Conservation (phyloP, 2,329 filamentous ascomycete genomes). For the Talaromyces sp. region DNA sequence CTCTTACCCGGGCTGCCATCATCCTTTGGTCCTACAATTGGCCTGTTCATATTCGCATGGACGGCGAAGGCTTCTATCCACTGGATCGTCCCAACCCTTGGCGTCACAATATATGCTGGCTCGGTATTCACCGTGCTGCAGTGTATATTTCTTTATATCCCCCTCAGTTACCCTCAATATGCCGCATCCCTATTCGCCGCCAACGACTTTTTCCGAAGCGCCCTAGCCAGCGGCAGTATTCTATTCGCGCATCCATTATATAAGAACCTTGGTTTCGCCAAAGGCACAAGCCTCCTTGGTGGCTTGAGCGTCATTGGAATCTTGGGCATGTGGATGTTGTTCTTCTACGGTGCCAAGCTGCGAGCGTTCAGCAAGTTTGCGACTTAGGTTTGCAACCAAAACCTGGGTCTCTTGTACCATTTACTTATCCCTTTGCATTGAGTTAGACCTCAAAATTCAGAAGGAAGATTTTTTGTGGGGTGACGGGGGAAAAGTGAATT, state of each 20-base stretch:
- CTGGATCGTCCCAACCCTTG: constrained; percentile 34
- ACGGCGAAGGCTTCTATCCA: constrained; percentile 17
- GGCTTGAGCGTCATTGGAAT: constrained; percentile 33
- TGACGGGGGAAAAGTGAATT: too few species aligned
- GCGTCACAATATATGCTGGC: constrained; percentile 29
- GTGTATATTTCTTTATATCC: constrained; percentile 38
- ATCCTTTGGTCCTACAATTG: constrained; percentile 50
- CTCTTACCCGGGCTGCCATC: constrained; percentile 51
- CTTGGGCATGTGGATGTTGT: constrained; percentile 29
- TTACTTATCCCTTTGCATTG: too few species aligned
- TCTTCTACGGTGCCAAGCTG: constrained; percentile 24
- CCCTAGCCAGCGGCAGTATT: constrained; percentile 25
- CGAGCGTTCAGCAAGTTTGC: constrained; percentile 29
- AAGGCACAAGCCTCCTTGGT: constrained; percentile 29
- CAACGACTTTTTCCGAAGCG: constrained; percentile 28
- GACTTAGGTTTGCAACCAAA: not conserved
- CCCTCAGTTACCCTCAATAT: constrained; percentile 35
- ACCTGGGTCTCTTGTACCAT: too few species aligned
- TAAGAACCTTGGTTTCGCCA: constrained; percentile 28
- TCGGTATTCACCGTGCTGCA: constrained; percentile 33
- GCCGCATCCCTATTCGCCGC: constrained; percentile 29
- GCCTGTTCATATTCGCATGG: constrained; percentile 50
- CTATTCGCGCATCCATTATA: constrained; percentile 31
- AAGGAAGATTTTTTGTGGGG: too few species aligned
- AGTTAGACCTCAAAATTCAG: too few species aligned